Conservation (phyloP, 495 filamentous ascomycete genomes). For the Penicillium coprophilum region DNA sequence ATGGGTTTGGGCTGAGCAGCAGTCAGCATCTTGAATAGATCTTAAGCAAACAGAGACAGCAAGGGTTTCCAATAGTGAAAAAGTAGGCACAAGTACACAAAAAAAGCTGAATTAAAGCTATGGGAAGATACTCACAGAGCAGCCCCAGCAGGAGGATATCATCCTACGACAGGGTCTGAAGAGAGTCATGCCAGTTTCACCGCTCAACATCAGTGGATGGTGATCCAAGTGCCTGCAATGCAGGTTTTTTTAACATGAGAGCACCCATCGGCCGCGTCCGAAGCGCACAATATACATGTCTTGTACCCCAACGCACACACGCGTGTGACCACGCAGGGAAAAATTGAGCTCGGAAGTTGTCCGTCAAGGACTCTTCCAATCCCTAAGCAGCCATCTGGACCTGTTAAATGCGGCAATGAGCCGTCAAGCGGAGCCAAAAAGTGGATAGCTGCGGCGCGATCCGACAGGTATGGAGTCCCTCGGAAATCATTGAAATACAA, state of each 20-base stretch:
- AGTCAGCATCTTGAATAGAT: conserved; percentile 23
- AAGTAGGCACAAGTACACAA: background rate
- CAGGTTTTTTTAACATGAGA: conserved; percentile 10
- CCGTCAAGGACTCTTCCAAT: conserved; percentile 14
- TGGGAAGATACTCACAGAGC: conserved; percentile 22
- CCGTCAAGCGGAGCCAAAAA: conserved; percentile 22
- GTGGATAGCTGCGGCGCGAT: conserved; percentile 17
- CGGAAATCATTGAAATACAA: background rate
- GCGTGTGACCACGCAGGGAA: conserved; percentile 1
- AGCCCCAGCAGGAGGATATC: conserved; percentile 11
- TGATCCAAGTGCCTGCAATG: conserved; percentile 3
- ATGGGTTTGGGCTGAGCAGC: conserved; percentile 21
- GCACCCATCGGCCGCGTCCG: conserved; percentile 17
- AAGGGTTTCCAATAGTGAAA: background rate
- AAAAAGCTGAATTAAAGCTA: conserved; percentile 1
- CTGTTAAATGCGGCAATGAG: conserved; percentile 2
- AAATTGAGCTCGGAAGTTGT: conserved; percentile 21
- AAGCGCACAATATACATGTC: background rate
- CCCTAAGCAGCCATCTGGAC: conserved; percentile 1
- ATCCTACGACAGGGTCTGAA: conserved; percentile 15
- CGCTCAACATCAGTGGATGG: conserved; percentile 24
- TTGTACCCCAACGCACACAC: conserved; percentile 2
- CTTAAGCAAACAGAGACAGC: background rate
- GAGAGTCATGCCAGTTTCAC: conserved; percentile 21
- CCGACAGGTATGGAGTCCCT: conserved; percentile 18